Evolutionary conservation across 176 grass and related monocot species (phyloP), one percentile per base, ranked within the genome.

Genomic region (Puya raimondii): DNA sequence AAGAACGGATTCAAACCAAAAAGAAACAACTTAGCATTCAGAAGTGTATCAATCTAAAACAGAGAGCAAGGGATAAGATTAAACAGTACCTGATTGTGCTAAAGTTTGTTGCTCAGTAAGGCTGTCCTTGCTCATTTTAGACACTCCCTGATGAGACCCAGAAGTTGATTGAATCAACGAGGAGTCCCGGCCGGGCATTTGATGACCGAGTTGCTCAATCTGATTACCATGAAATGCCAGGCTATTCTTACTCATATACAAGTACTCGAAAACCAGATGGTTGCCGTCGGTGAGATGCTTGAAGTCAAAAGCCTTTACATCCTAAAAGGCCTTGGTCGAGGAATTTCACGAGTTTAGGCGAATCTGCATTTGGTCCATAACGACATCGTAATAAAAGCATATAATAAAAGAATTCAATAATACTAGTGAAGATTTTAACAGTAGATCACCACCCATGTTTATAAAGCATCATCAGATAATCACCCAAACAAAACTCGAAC

Each of bases 41-140:
- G 33, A 42, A 42, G 56, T 48, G 33, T 63, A 68, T 47, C 26
- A 54, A 48, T 18, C 70, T n/a, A 65, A 69, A 58, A 49, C 74
- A 47, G 42, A 78, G 51, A 10, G 8, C 26, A 65, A 66, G 33
- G 3, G 17, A 8, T n/a, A 2, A 61, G 9, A 61, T 18, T 22
- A 18, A n/a, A 61, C 12, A 66, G 49, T 91, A 99, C 95, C 95
- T 69, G 90, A 91, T 67, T 91, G 87, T 27, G 66, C 64, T 54
- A 85, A 64, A 50, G 74, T 64, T 11, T 83, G 66, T 70, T 73
- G 80, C 69, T 86, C 87, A 65, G 84, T 81, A 65, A 73, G 73
- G 82, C 76, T 91, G 69, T 76, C 75, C 29, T 91, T 82, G 58
- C 85, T 94, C 70, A 70, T 75, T 84, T 73, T 85, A 11, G 94